Conservation (phyloP, 805 yeast genomes). For the Clavispora vitiphila region DNA sequence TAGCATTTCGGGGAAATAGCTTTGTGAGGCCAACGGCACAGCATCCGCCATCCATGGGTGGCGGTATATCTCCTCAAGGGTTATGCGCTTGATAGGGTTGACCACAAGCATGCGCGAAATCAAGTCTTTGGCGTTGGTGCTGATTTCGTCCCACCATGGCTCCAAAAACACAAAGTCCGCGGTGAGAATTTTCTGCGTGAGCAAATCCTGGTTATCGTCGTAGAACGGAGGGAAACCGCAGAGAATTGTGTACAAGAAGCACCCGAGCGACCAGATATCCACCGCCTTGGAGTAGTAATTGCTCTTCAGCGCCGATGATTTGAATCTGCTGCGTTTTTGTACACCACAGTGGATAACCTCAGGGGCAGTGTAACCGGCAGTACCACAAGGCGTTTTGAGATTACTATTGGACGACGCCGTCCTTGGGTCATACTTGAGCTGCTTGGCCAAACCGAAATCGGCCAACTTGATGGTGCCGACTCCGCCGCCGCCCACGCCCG, state of each 20-base stretch:
- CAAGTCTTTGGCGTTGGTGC: slow-evolving; percentile 62
- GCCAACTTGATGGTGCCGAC: slow-evolving; percentile 88
- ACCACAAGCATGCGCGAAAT: slow-evolving; percentile 66
- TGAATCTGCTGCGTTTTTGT: slow-evolving; percentile 42
- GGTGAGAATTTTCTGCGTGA: slow-evolving; percentile 73
- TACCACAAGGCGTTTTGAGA: slow-evolving; percentile 97
- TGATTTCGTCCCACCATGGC: slow-evolving; percentile 90
- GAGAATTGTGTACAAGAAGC: slow-evolving; percentile 85
- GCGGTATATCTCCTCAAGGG: slow-evolving; percentile 62
- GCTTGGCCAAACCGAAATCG: slow-evolving; percentile 92
- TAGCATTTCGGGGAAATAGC: slow-evolving; percentile 12
- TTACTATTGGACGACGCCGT: slow-evolving; percentile 26
- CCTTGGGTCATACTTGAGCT: slow-evolving; percentile 62
- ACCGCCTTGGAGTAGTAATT: slow-evolving; percentile 76
- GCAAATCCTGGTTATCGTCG: slow-evolving; percentile 68
- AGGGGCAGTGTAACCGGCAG: slow-evolving; percentile 98
- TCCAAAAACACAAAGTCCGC: slow-evolving; percentile 72
- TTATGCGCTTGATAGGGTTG: slow-evolving; percentile 61
- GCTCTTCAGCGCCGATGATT: slow-evolving; percentile 10
- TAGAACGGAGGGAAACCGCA: slow-evolving; percentile 99
- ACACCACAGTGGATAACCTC: slow-evolving; percentile 80
- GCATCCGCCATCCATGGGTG: slow-evolving; percentile 65
- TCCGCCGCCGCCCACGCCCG: slow-evolving; percentile 87
- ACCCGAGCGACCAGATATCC: slow-evolving; percentile 98
- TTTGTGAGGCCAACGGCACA: slow-evolving; percentile 8